Evolutionary conservation across 2,329 filamentous ascomycete species (phyloP).

Genomic region (Ophiostoma himal-ulmi): DNA sequence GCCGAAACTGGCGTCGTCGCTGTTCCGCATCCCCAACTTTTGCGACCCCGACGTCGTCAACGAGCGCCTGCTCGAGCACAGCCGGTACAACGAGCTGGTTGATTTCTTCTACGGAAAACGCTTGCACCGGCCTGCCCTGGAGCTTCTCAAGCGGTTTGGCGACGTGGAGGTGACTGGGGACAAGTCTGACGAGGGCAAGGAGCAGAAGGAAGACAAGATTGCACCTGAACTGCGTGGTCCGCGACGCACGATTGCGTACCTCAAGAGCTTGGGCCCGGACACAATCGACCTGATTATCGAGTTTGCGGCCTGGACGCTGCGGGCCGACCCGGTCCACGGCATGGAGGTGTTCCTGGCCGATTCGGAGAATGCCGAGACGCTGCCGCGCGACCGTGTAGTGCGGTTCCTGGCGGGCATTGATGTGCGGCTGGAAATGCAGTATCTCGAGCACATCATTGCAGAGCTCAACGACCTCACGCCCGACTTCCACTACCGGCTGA

Average conservation of each 20-base stretch:
- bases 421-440: conserved; percentile 64
- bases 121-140: conserved; percentile 79
- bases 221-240: conserved; percentile 64
- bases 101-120: conserved; percentile 96
- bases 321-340: conserved; percentile 63
- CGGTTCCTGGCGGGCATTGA: conserved; percentile 68
- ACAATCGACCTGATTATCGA: conserved; percentile 87
- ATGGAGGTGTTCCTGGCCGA: conserved; percentile 94
- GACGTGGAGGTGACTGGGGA: conserved; percentile 40
- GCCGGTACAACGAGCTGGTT: conserved; percentile 88
- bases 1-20: conserved; percentile 74
- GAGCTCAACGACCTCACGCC: conserved; percentile 80
- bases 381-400: conserved; percentile 72
- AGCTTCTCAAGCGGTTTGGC: conserved; percentile 76
- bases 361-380: conserved; percentile 85
- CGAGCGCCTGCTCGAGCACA: conserved; percentile 80
- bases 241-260: conserved; percentile 74
- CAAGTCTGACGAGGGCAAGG: background rate
- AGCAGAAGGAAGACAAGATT: background rate
- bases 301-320: conserved; percentile 82
- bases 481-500: conserved; percentile 79
- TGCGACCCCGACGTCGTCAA: conserved; percentile 95
- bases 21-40: conserved; percentile 95
- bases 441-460: conserved; percentile 84
- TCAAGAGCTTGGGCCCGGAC: conserved; percentile 82